Evolutionary conservation across 331 rosid species (phyloP).

Genomic region (Phaseolus coccineus): DNA sequence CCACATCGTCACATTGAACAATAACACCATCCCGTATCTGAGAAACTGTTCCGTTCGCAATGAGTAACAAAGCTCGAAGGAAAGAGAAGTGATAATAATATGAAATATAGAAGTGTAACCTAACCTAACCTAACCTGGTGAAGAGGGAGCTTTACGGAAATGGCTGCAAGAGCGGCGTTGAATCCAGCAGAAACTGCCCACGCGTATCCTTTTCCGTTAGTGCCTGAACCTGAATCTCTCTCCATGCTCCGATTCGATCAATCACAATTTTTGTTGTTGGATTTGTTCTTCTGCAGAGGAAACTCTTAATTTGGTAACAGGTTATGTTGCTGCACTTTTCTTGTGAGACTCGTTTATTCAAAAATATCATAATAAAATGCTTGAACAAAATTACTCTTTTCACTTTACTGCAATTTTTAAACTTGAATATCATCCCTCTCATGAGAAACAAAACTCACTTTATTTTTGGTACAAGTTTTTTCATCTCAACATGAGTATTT

Average conservation of each 20-base stretch:
- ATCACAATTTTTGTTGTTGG: neutral
- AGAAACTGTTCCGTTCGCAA: conserved; percentile 51
- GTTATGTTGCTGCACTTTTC: neutral
- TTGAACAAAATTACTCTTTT: too few relatives aligned
- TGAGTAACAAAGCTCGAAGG: neutral
- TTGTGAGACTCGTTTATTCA: neutral
- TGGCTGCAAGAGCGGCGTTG: conserved; percentile 88
- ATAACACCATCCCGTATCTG: conserved; percentile 62
- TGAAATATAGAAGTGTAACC: neutral
- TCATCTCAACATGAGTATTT: too few relatives aligned
- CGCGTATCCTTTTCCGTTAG: conserved; percentile 56
- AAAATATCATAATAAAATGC: neutral
- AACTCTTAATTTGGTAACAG: neutral
- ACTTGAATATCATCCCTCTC: too few relatives aligned
- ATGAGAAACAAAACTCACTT: too few relatives aligned
- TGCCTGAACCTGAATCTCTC: conserved; percentile 14
- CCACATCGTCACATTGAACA: conserved; percentile 90
- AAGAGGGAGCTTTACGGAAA: conserved; percentile 69
- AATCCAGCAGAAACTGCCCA: conserved; percentile 90
- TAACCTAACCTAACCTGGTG: conserved; percentile 52
- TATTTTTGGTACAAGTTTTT: too few relatives aligned
- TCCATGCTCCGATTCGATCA: conserved; percentile 48
- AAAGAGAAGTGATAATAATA: neutral
- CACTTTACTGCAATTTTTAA: too few relatives aligned
- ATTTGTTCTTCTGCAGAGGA: neutral